Base-by-base conservation (phyloP, 2,329 filamentous ascomycete genomes). In the Scytalidium sp. region DNA sequence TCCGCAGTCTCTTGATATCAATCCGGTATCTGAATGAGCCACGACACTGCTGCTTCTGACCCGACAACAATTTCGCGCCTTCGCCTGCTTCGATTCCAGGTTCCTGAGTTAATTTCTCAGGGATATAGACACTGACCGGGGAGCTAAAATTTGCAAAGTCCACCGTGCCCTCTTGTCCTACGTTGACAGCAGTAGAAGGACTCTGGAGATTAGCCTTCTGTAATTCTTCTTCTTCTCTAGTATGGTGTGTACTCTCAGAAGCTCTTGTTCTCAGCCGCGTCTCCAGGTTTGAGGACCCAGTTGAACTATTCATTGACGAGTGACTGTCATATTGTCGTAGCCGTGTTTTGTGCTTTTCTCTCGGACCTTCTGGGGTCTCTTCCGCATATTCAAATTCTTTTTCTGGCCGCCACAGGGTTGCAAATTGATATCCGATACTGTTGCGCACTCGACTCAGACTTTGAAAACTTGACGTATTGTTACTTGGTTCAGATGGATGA, bases 1-100 rank as follows among this genome's bases (percentile, higher is more conserved):
- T 75, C 67, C 50, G 75, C 52, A 36, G 32, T 36, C 32, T 36
- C 32, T 36, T 36, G 5, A 36, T 36, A 36, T 36, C 32, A 7
- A 36, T 36, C 13, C 32, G 32, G 32, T n/a, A n/a, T 15, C 17
- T 36, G 8, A 36, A n/a, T 36, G 32, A 36, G 8, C 8, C 5
- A 10, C 17, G 7, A 8, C 17, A n/a, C 4, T 36, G 32, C 32
- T n/a, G 8, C 13, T 36, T 10, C 13, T 36, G 5, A 6, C 5
- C 15, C 15, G 32, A 6, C 13, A 36, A 10, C 17, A 27, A 13
- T 7, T 15, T 36, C 17, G 32, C 4, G 17, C 32, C 15, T n/a
- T 36, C 32, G 5, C 17, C 13, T 7, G 25, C 11, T n/a, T n/a
- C 17, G 13, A 15, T n/a, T 36, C 32, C 15, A 15, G 15, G 11